Base-by-base conservation (phyloP, 495 filamentous ascomycete species). In the Talaromyces ruber region DNA sequence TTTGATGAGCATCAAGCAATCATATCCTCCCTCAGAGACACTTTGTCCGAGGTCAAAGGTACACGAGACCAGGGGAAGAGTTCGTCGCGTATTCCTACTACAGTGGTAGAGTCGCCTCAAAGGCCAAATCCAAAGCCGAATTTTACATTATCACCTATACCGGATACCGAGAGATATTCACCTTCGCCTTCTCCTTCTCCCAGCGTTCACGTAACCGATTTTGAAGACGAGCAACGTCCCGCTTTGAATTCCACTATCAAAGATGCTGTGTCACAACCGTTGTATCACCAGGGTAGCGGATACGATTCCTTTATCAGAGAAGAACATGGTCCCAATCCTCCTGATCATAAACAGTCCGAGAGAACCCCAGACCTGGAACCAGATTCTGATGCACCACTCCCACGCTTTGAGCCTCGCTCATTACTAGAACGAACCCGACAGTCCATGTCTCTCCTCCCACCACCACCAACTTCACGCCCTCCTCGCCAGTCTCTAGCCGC, bases 361-460 rank as follows among this genome's bases (percentile, higher is more conserved):
- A 34, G 25, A 34, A 29, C 57, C 12, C 25, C 45, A 3, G 26
- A 45, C 21, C 29, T 21, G 16, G 54, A 57, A 12, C n/a, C 6
- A 4, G 54, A 57, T 21, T 65, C 70, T 1, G 65, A 63, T 53
- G 74, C 71, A 45, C 71, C 65, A 28, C 70, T 64, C 4, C 68
- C 72, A 16, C 68, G 65, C 4, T 66, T 69, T 5, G 67, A 62
- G 22, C 34, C 43, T 26, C 51, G 29, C 24, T 74, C 72, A 11
- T 81, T 96, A 16, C 76, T 85, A 30, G 84, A 92, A 59, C 87
- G 92, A 37, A 96, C 92, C 1, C 81, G 90, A n/a, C 84, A 86
- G 65, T 92, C 88, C 65, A 93, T 96, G 86, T 89, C 86, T 16
- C 71, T 81, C 8, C 64, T 84, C 50, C 75, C 77, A 39, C 73